phyloP scores from a whole-genome alignment of 495 filamentous ascomycete species.

The Terfezia claveryi region DNA sequence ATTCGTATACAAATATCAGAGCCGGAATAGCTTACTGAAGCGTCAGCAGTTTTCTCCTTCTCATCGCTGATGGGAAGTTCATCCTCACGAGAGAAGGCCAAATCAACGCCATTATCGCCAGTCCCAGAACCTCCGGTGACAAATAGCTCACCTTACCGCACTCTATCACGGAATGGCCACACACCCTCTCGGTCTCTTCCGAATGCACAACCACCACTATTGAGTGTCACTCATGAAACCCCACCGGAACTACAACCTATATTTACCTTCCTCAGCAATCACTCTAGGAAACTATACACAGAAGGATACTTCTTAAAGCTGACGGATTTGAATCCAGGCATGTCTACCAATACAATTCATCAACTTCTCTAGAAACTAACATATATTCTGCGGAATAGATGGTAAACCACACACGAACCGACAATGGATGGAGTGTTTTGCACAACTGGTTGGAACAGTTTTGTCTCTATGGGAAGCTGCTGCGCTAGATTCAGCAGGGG shows the following conservation, averaged over 20 bases:
- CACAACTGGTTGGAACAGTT: constrained; percentile 83
- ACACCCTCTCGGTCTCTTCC: background rate
- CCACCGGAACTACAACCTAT: constrained; percentile 83
- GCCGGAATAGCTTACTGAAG: too few relatives aligned
- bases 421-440: constrained; percentile 93
- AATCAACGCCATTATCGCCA: background rate
- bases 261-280: constrained; percentile 83
- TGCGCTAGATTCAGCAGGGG: constrained; percentile 69
- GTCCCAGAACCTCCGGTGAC: background rate
- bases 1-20: too few relatives aligned
- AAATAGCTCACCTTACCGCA: background rate
- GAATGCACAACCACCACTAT: constrained; percentile 51
- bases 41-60: background rate
- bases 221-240: constrained; percentile 67
- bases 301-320: constrained; percentile 95
- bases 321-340: constrained; percentile 78
- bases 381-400: constrained; percentile 28
- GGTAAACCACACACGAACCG: constrained; percentile 58
- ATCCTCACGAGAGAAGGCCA: background rate
- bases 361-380: too few relatives aligned
- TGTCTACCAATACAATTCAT: constrained; percentile 15
- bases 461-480: constrained; percentile 90
- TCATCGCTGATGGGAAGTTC: background rate
- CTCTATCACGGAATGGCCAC: background rate
- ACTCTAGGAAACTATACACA: constrained; percentile 88